phyloP scores from a whole-genome alignment of 345 rosid species.

The Cardamine chenopodiifolia region DNA sequence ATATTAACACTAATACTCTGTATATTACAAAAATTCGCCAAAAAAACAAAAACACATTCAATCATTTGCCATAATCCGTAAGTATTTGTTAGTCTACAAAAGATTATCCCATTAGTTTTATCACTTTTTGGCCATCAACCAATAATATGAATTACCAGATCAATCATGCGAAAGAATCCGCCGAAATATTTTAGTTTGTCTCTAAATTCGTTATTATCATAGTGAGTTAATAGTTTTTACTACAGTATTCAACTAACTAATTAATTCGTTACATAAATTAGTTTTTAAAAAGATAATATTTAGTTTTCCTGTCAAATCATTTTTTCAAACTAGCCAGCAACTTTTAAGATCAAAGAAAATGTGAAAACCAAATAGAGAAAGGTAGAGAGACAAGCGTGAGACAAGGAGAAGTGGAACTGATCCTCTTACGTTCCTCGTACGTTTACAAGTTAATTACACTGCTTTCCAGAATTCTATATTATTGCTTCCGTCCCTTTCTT shows the following conservation, averaged over 20 bases:
- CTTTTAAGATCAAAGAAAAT: background rate
- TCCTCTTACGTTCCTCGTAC: conserved; percentile 37
- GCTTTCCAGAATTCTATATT: conserved; percentile 17
- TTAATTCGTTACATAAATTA: no score
- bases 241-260: no score
- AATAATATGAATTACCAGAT: background rate
- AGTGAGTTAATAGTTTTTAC: background rate
- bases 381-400: conserved; percentile 16
- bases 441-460: conserved; percentile 27
- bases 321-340: background rate
- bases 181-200: no score
- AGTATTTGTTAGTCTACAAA: background rate
- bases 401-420: conserved; percentile 37
- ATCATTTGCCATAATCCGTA: background rate
- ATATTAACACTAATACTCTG: background rate
- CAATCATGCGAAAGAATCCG: background rate
- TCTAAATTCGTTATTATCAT: background rate
- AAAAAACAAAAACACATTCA: background rate
- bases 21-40: background rate
- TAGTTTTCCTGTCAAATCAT: background rate
- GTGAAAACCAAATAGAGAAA: background rate
- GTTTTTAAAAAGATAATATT: no score
- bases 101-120: background rate
- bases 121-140: background rate
- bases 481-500: conserved; percentile 27